Evolutionary conservation across 345 rosid genomes (phyloP), one percentile per base, ranked within the genome.

Genomic region (Aethionema arabicum): DNA sequence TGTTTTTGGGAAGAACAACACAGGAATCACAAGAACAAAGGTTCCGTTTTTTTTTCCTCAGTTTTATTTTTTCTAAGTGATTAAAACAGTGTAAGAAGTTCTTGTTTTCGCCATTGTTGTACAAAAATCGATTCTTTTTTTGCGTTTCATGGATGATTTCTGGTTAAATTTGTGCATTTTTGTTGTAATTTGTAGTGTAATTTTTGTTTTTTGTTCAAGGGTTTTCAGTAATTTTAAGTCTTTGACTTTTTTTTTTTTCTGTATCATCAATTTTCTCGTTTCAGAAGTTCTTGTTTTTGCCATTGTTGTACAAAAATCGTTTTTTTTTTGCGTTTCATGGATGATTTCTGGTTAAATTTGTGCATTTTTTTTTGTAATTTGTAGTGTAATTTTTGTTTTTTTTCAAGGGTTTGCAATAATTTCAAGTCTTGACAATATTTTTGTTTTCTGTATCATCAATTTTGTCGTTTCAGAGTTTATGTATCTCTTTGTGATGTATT

Each of bases 1-100:
- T 64, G 65, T 72, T 52, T 64, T 46, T 65, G 75, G 75, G 75
- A 72, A 52, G 75, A 72, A 66, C 59, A 61, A 65, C 66, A 14
- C 0, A 64, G 21, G 43, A 29, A 30, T 58, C 75, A 38, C 6
- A 59, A 45, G 2, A 37, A 59, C 32, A 71, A 58, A 71, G 75
- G 75, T 71, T 53, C 39, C 35, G 9, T 32, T 21, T 32, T 44
- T 33, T 7, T 36, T 29, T 15, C 16, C 7, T 16, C 31, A 15
- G 13, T 37, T 13, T 39, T 33, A 42, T 3, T 27, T 27, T 2
- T 8, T 61, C 56, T 5, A 14, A 11, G 0, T 33, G 56, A 31
- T 2, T 15, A 11, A 37, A 45, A 47, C 21, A 37, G 13, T 55
- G 52, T 56, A 56, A 47, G 13, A 21, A 52, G 53, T 30, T 37